Evolutionary conservation across 371 early-diverging fungal species (phyloP), one percentile per base, ranked within the genome.

Genomic region (Syncephalastrum contaminatum): DNA sequence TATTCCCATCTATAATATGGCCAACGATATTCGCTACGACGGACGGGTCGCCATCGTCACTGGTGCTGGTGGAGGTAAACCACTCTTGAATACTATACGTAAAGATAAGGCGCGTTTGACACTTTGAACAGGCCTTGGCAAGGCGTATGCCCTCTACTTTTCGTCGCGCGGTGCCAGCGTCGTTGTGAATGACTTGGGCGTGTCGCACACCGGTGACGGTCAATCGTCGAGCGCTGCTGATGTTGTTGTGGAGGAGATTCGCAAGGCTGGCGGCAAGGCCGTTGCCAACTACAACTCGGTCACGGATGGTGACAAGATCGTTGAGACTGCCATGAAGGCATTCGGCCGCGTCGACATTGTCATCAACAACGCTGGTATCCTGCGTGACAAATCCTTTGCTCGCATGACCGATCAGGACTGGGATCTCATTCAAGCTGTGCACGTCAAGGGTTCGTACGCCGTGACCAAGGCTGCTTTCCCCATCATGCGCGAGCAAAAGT

Each of bases 281-380:
- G 94, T 98, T 15, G 95, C 98, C 56, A 97, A 98, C 84, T 97
- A 97, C 74, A 88, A 98, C 80, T 94, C 95, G 25, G 99, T 99
- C 24, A 91, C 94, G 55, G 90, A 95, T 52, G 98, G 98, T 54
- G 94, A 93, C 48, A 93, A 93, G 83, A 95, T 99, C 63, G 92
- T 99, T 24, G 93, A 94, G 55, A 93, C 97, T 7, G 98, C 98
- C 14, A 75, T 99, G 71, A 85, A 92, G 75, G 92, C 93, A 22
- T 99, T 93, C 71, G 98, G 98, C 12, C 87, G 92, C 40, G 83
- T 99, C 49, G 98, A 98, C 67, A 87, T 98, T 49, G 67, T 99
- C 47, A 88, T 99, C 76, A 98, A 98, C 81, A 98, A 98, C 67
- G 99, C 99, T 20, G 98, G 95, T 46, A 97, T 98, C 61, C 84